Base-by-base conservation (phyloP, 2,329 filamentous ascomycete genomes). In the Verticillium tricorpus region DNA sequence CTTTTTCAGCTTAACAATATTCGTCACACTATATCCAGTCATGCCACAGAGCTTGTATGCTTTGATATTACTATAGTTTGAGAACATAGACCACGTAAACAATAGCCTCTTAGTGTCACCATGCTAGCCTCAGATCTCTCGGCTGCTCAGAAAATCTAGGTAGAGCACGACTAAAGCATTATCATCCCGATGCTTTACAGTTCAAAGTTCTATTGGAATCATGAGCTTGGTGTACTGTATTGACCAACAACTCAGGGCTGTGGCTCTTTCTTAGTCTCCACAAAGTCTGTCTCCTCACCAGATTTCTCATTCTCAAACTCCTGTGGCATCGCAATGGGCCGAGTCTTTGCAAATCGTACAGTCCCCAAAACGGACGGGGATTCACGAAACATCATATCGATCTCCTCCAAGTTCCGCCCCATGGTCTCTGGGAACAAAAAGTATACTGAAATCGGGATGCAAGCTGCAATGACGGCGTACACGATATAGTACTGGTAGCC, bases 401-500 rank as follows among this genome's bases (percentile, higher is more conserved):
- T 77, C 68, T 78, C 76, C 66, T 82, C 80, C 9, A 82, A 69
- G 69, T 75, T 79, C 63, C 78, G 77, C 7, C 80, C 79, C 77
- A 79, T 82, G n/a, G 80, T 82, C 70, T 79, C 77, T 3, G 81
- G 79, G 72, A 75, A 81, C 59, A 78, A 68, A 69, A 81, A 73
- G 69, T 72, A 80, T 32, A 82, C 78, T 3, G 73, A 69, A 17
- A 80, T 64, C 3, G 80, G 76, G 34, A 83, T 77, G 68, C 76
- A 77, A 22, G 75, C 75, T 8, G 76, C 76, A 61, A 82, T 75
- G 61, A 74, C 72, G 45, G 80, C 77, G 67, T 79, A 84, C 35
- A 83, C 75, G 34, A 84, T 78, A 69, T 81, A 83, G 70, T 81
- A 83, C 62, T 74, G 70, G 71, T 78, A 85, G 17, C 78, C 78